phyloP scores from a whole-genome alignment of 352 stramenopile genomes.

The Globisporangium cystogenes region DNA sequence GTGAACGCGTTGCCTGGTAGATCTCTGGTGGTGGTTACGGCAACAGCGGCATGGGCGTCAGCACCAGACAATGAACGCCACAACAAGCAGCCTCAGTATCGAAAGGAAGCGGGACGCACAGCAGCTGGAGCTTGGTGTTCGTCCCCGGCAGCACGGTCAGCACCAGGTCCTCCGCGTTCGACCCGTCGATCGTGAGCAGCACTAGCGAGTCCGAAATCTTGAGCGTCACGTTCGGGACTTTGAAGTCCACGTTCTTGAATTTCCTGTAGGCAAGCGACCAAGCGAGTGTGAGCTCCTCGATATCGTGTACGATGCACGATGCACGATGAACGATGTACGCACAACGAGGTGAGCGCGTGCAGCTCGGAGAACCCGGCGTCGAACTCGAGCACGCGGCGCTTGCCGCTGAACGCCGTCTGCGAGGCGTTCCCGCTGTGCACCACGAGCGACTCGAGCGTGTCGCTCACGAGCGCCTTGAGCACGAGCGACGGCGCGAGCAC shows the following conservation, averaged over 20 bases:
- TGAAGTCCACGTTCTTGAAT: conserved; percentile 24
- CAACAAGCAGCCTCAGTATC: not conserved
- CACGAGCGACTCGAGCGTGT: conserved; percentile 10
- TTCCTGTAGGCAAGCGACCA: conserved; percentile 7
- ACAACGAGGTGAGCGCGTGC: conserved; percentile 11
- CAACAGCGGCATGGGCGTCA: not conserved
- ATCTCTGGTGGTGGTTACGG: conserved; percentile 7
- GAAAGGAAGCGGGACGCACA: conserved; percentile 1
- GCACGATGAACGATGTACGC: not conserved
- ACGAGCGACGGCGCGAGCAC: conserved; percentile 6
- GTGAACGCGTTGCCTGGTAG: conserved; percentile 16
- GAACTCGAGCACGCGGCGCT: conserved; percentile 3
- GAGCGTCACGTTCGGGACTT: conserved; percentile 8
- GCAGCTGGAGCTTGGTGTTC: conserved; percentile 1
- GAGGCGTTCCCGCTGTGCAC: conserved; percentile 14
- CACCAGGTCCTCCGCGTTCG: conserved; percentile 16
- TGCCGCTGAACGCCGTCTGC: not conserved
- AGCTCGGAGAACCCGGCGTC: conserved; percentile 16
- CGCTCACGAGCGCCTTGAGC: conserved; percentile 14
- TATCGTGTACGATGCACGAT: not conserved
- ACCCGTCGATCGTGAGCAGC: conserved; percentile 14
- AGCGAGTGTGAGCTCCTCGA: not conserved
- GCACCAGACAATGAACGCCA: not conserved
- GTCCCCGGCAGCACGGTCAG: conserved; percentile 9
- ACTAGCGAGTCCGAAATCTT: conserved; percentile 11